phyloP scores from a whole-genome alignment of 257 asterid species.

The Solanum paucissectum region DNA sequence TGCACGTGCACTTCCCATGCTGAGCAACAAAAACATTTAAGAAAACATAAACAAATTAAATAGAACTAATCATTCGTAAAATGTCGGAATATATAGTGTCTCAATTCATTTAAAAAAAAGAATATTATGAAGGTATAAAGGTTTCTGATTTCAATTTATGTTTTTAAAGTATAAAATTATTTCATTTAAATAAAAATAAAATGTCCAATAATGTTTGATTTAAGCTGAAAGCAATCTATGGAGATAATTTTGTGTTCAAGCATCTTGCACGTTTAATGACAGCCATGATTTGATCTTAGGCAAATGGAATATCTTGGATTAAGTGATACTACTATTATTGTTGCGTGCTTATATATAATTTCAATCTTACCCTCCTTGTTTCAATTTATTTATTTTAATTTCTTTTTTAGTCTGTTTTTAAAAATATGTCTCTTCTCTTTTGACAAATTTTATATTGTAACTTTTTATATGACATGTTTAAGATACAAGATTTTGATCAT shows the following conservation, averaged over 20 bases:
- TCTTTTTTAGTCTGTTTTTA: too few species aligned
- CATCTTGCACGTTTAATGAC: neutral
- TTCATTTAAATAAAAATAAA: neutral
- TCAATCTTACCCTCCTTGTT: too few species aligned
- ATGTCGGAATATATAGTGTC: neutral
- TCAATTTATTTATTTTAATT: too few species aligned
- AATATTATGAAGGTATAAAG: neutral
- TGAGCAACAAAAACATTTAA: neutral
- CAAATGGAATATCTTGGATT: neutral
- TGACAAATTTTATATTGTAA: neutral
- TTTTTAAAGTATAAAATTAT: neutral
- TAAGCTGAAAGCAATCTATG: neutral
- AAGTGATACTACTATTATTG: neutral
- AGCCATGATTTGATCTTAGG: neutral
- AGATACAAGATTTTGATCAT: neutral
- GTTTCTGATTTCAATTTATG: neutral
- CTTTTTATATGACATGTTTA: too few species aligned
- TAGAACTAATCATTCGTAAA: neutral
- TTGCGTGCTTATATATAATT: too few species aligned
- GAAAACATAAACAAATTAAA: neutral
- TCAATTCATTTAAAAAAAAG: neutral
- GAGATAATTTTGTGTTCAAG: neutral
- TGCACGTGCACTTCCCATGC: slow-evolving; percentile 15
- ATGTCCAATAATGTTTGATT: neutral
- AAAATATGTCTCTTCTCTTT: too few species aligned